phyloP scores from a whole-genome alignment of 2,329 filamentous ascomycete species.

The Alternaria longipes region DNA sequence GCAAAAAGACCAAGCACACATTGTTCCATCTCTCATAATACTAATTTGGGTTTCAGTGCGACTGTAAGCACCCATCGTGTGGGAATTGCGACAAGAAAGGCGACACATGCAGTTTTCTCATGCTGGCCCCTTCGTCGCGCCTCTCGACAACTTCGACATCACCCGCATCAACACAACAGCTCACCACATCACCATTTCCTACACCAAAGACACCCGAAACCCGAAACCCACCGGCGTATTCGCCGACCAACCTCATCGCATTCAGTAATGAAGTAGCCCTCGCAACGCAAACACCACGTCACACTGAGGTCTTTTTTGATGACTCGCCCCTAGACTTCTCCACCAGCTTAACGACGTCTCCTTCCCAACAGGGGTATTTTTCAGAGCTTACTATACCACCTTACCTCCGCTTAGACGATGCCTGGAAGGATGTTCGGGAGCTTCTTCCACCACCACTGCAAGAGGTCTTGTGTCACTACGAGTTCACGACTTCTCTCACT shows the following conservation, averaged over 20 bases:
- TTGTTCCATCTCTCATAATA: background rate
- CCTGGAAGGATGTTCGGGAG: conserved; percentile 41
- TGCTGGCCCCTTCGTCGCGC: conserved; percentile 43
- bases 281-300: conserved; percentile 18
- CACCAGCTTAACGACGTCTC: background rate
- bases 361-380: conserved; percentile 1
- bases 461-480: conserved; percentile 46
- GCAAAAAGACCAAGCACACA: background rate
- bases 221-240: background rate
- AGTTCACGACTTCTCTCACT: conserved; percentile 45
- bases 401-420: conserved; percentile 36
- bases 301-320: conserved; percentile 19
- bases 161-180: conserved; percentile 12
- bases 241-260: conserved; percentile 10
- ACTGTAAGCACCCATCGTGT: conserved; percentile 44
- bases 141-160: conserved; percentile 30
- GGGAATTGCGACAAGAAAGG: conserved; percentile 45
- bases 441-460: conserved; percentile 34
- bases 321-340: conserved; percentile 1
- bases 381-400: conserved; percentile 30
- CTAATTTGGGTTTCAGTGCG: conserved; percentile 42
- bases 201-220: conserved; percentile 7
- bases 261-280: conserved; percentile 19
- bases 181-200: conserved; percentile 8
- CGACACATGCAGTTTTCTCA: conserved; percentile 45